These are phyloP conservation scores for Ophiostoma himal-ulmi DNA, from an alignment of 2,329 filamentous ascomycete genomes.

Conservation along the genomic window DNA sequence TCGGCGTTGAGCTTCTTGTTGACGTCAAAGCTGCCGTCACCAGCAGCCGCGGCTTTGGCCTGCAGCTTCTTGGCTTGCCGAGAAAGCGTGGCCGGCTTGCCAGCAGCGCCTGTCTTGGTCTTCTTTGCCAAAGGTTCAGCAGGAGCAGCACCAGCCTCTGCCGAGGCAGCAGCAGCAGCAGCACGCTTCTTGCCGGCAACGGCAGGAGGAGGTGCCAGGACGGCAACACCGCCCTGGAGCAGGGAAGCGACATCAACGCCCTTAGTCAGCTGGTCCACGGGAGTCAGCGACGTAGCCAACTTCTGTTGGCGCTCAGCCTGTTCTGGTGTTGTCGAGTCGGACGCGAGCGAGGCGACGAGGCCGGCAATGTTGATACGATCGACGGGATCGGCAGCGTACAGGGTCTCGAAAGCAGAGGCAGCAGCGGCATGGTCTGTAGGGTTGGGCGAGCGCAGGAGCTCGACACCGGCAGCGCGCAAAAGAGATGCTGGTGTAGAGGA, in stretches of 20 bases:
- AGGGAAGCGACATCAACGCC: constrained; percentile 58
- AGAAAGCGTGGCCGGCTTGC: constrained; percentile 40
- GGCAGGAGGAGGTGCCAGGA: constrained; percentile 37
- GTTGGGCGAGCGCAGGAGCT: constrained; percentile 70
- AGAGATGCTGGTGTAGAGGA: constrained; percentile 51
- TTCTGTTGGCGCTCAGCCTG: constrained; percentile 29
- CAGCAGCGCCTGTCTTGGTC: constrained; percentile 19
- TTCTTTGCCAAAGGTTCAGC: constrained; percentile 21
- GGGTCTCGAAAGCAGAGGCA: constrained; percentile 68
- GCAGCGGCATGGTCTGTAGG: constrained; percentile 63
- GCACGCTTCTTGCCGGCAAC: constrained; percentile 44
- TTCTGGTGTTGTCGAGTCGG: constrained; percentile 50
- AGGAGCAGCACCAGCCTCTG: constrained; percentile 17
- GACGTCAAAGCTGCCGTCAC: constrained; percentile 50
- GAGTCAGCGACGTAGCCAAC: constrained; percentile 22
- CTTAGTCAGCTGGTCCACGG: constrained; percentile 53
- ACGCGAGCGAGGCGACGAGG: constrained; percentile 73
- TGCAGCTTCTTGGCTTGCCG: constrained; percentile 33
- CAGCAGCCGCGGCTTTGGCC: constrained; percentile 30
- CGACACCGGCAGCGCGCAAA: constrained; percentile 73
- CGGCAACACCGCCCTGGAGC: constrained; percentile 59
- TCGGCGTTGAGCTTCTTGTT: constrained; percentile 81
- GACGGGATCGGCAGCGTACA: constrained; percentile 59
- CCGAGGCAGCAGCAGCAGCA: constrained; percentile 26
- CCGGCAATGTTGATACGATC: constrained; percentile 72